Base-by-base conservation (phyloP, 495 filamentous ascomycete species). In the Thozetella sp. region DNA sequence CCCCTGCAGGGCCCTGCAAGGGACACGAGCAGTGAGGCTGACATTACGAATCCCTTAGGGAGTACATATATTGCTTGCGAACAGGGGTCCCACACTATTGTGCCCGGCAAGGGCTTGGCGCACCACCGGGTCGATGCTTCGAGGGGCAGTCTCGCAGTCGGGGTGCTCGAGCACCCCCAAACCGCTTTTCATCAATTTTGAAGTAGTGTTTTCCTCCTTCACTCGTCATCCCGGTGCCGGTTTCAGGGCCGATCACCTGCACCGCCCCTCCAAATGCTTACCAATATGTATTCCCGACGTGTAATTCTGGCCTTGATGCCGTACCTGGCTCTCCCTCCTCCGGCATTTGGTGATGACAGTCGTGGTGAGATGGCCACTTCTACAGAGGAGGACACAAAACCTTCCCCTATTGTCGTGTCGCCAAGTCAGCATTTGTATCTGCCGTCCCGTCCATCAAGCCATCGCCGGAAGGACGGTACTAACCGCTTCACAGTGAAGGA, bases 401-500 rank as follows among this genome's bases (percentile, higher is more conserved):
- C 72, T 0, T 37, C 46, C 3, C 71, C 76, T 17, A 43, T 78
- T 3, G 69, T 70, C 1, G 60, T 67, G 57, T 66, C 58, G 15
- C 65, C 67, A 51, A 76, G 63, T 62, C 77, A 63, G 20, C 48
- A 63, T 20, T 66, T 63, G 63, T 62, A 65, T 25, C 22, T 56
- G 11, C 20, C 11, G 2, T n/a, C 22, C 12, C 30, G 30, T 15
- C 30, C 30, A 6, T 11, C 19, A 27, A 3, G n/a, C 13, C 20
- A 12, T 6, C 2, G n/a, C 30, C 26, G 11, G 13, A 17, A 19
- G 34, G 54, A 53, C 43, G 60, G 66, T 57, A 24, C 57, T 71
- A 22, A 57, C 58, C 27, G 12, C 25, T 19, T 13, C 22, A 59
- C 59, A 85, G 80, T 73, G 80, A 83, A 34, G 83, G 83, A 15